phyloP scores from a whole-genome alignment of 768 basidiomycete genomes.

The Asterophora parasitica region DNA sequence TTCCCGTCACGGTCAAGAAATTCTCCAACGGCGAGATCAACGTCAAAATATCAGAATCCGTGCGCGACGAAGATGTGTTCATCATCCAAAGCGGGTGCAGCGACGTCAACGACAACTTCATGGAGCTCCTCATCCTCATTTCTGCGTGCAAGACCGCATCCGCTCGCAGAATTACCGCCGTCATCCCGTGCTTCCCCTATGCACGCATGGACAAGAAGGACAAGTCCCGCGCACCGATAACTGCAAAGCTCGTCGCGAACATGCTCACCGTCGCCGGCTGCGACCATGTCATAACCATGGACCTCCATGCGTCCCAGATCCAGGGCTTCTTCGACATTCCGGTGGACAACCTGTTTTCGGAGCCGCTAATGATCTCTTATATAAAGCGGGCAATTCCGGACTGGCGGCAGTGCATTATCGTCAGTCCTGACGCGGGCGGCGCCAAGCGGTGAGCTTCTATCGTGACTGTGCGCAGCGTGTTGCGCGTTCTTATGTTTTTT shows the following conservation, averaged over 20 bases:
- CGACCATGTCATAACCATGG: constrained; percentile 99
- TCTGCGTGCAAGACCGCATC: constrained; percentile 98
- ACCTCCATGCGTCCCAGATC: constrained; percentile 95
- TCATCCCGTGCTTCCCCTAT: constrained; percentile 97
- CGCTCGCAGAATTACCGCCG: constrained; percentile 91
- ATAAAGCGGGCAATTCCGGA: constrained; percentile 81
- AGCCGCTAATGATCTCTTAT: constrained; percentile 91
- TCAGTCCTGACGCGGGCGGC: constrained; percentile 96
- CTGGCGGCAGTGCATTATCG: constrained; percentile 88
- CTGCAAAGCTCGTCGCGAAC: constrained; percentile 96
- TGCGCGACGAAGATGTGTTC: constrained; percentile 98
- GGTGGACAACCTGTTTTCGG: constrained; percentile 95
- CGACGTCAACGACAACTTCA: constrained; percentile 93
- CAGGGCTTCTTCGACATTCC: constrained; percentile 99
- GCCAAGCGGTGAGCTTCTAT: constrained; percentile 82
- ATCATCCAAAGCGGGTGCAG: constrained; percentile 90
- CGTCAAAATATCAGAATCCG: constrained; percentile 91
- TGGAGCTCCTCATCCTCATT: constrained; percentile 98
- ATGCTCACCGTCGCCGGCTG: constrained; percentile 97
- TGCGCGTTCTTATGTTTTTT: constrained; percentile 9
- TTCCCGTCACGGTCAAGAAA: constrained; percentile 79
- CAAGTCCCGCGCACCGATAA: constrained; percentile 92
- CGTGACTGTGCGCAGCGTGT: constrained; percentile 6
- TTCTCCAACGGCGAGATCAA: constrained; percentile 96
- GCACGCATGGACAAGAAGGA: constrained; percentile 98